Evolutionary conservation across 2,329 filamentous ascomycete genomes (phyloP).

Genomic region (Microcyclospora pomicola): DNA sequence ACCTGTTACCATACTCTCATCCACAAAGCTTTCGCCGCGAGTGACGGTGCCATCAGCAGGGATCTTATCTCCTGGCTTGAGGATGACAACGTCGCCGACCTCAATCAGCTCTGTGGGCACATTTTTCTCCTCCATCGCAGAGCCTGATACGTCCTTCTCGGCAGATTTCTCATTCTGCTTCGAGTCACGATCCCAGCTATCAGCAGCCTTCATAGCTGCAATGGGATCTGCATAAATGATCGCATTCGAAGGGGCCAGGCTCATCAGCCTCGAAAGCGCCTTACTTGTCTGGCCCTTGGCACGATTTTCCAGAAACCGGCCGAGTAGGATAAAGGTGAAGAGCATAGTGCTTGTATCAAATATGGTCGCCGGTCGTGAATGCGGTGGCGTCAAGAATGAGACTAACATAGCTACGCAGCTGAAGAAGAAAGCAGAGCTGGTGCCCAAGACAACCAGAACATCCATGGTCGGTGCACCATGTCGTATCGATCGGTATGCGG

Average conservation of each 20-base stretch:
- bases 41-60: conserved; percentile 82
- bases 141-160: conserved; percentile 34
- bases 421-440: conserved; percentile 92
- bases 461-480: conserved; percentile 95
- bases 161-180: conserved; percentile 29
- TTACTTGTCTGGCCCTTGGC: conserved; percentile 95
- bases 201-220: conserved; percentile 78
- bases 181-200: conserved; percentile 50
- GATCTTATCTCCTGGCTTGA: conserved; percentile 91
- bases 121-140: conserved; percentile 63
- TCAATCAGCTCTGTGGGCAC: conserved; percentile 91
- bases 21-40: conserved; percentile 80
- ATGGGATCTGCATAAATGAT: conserved; percentile 93
- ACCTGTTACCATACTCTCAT: conserved; percentile 97
- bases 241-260: conserved; percentile 86
- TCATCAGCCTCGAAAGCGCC: conserved; percentile 88
- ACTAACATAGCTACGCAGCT: conserved; percentile 78
- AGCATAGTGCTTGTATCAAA: conserved; percentile 99
- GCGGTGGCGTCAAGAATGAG: conserved; percentile 59
- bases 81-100: conserved; percentile 81
- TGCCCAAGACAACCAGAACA: conserved; percentile 84
- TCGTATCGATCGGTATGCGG: conserved; percentile 83
- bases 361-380: conserved; percentile 70
- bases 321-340: conserved; percentile 85
- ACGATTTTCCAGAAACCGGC: conserved; percentile 81